A percentile compares a stretch with the other conserved stretches of the same genome.
Conservation (phyloP, 345 rosid species). For the Fremontodendron californicum region DNA sequence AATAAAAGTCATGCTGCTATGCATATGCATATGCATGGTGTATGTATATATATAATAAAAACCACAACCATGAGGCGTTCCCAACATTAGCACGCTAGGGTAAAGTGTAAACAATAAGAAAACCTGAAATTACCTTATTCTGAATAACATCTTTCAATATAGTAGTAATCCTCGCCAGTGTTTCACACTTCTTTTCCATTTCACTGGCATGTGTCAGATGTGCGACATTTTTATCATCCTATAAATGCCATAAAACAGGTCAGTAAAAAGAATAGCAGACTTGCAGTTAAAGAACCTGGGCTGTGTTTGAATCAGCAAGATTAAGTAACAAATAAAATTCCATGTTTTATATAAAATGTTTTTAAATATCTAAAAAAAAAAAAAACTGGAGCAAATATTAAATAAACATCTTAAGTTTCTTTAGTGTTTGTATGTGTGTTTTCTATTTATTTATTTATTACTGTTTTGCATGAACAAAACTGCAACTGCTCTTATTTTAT, state of each 20-base stretch:
- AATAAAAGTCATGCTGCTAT: neutral
- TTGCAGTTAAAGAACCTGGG: neutral
- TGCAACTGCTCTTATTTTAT: neutral
- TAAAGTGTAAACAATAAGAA: neutral
- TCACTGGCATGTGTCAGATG: constrained; percentile 94
- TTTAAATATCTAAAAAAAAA: neutral
- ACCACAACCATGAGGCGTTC: neutral
- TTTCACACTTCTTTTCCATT: constrained; percentile 93
- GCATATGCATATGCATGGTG: neutral
- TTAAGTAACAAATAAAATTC: neutral
- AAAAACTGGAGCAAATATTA: too few relatives aligned
- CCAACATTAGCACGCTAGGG: too few relatives aligned
- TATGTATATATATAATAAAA: neutral
- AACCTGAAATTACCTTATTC: constrained; percentile 65
- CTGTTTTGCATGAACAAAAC: neutral
- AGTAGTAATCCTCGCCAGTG: constrained; percentile 80
- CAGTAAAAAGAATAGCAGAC: neutral
- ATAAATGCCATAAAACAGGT: constrained; percentile 4
- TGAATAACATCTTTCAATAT: constrained; percentile 94
- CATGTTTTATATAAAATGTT: neutral
- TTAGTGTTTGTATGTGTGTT: neutral
- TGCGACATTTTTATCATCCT: constrained; percentile 96
- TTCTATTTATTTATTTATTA: neutral
- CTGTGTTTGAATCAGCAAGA: neutral
- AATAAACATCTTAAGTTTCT: neutral